Base-by-base conservation (phyloP, 2,329 filamentous ascomycete genomes). In the Colletotrichum caudatum region DNA sequence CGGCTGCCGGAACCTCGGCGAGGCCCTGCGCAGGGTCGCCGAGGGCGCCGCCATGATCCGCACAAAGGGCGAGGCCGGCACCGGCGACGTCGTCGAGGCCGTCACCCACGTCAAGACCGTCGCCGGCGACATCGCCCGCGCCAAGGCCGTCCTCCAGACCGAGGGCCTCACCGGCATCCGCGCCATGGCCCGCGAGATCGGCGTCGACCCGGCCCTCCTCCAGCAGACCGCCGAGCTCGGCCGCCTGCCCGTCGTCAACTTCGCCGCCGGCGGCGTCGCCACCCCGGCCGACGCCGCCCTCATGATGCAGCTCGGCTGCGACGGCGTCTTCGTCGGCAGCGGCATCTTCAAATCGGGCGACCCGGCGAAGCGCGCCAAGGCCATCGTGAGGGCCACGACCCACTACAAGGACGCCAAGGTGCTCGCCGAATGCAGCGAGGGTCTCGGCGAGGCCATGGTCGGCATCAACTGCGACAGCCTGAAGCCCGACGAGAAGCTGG, bases 21-120 rank as follows among this genome's bases (percentile, higher is more conserved):
- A 99, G 86, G 96, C 96, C 20, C 89, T 99, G 67, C 89, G 96
- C 67, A 89, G 96, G 74, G 94, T 99, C 79, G 89, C 90, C 74
- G 96, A 98, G 85, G 96, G 96, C 74, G 96, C 96, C 12, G 95
- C 95, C 78, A 98, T 99, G 95, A 98, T 99, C 84, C 92, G 96
- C 78, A 99, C 96, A 75, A 99, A 98, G 87, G 96, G 96, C 75
- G 96, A 99, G 85, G 96, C 96, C 48, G 96, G 96, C 74, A 98
- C 96, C 0, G 96, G 96, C 74, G 96, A 99, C 81, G 94, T 99
- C 64, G 93, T 98, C 77, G 95, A 98, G 86, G 96, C 96, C 26
- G 95, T 98, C 60, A 91, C 93, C 79, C 96, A 99, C 88, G 97
- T 98, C 90, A 93, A 96, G 79, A 94, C 93, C 14, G 93, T 98